These are phyloP conservation scores for Candida succiphila DNA, from an alignment of 805 yeast species.

Conservation along the genomic window DNA sequence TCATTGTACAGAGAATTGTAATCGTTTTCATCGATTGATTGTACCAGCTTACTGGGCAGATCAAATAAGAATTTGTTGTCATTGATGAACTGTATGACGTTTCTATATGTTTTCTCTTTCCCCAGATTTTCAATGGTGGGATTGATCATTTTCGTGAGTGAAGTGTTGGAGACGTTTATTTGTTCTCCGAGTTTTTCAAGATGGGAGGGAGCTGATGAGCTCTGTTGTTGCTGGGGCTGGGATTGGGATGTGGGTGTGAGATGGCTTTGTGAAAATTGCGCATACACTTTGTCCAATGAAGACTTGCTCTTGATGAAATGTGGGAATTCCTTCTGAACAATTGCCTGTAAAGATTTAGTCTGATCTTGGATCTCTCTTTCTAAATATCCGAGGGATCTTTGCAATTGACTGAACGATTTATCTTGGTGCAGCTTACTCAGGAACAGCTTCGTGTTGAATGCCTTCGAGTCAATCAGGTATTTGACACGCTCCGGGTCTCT, in stretches of 20 bases:
- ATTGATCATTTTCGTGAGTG: constrained; percentile 41
- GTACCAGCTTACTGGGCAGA: constrained; percentile 39
- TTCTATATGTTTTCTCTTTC: constrained; percentile 37
- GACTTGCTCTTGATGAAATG: constrained; percentile 59
- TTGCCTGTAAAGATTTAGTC: constrained; percentile 35
- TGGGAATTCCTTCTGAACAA: constrained; percentile 52
- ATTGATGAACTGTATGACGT: constrained; percentile 41
- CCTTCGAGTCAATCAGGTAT: constrained; percentile 44
- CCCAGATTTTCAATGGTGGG: constrained; percentile 46
- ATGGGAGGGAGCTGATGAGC: no score
- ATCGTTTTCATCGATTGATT: constrained; percentile 36
- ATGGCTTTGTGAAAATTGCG: constrained; percentile 31
- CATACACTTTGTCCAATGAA: constrained; percentile 48
- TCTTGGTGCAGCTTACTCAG: constrained; percentile 44
- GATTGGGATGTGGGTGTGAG: neutral
- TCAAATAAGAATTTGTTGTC: constrained; percentile 45
- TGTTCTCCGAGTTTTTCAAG: constrained; percentile 18
- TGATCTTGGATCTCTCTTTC: constrained; percentile 39
- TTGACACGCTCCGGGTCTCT: constrained; percentile 26
- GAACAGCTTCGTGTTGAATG: constrained; percentile 48
- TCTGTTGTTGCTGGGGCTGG: neutral
- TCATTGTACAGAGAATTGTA: constrained; percentile 49
- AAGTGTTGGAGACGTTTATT: constrained; percentile 37
- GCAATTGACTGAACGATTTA: constrained; percentile 42
- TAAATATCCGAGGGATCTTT: constrained; percentile 34